Conservation (phyloP, 345 rosid genomes). For the Acer campestre region DNA sequence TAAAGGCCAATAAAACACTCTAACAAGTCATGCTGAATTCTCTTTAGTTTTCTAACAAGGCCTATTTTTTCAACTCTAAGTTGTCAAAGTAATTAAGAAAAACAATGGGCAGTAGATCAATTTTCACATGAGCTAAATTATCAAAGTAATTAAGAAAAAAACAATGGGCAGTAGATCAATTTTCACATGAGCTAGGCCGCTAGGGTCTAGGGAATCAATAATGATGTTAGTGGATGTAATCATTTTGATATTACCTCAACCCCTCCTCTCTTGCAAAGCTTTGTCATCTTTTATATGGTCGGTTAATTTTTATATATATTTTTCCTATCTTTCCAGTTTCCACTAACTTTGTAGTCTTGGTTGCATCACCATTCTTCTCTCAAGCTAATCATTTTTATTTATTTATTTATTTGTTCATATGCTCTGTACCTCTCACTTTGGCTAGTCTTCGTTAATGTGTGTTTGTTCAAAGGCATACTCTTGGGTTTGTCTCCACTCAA, state of each 20-base stretch:
- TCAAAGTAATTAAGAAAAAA: neutral
- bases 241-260: slow-evolving; percentile 13
- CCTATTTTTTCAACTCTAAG: neutral
- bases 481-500: neutral
- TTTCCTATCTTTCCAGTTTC: slow-evolving; percentile 7
- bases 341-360: slow-evolving; percentile 19
- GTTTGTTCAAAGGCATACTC: neutral
- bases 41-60: neutral
- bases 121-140: too few species aligned
- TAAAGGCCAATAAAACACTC: too few species aligned
- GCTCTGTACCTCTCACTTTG: neutral
- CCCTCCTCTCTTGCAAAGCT: neutral
- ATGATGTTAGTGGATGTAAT: slow-evolving; percentile 22
- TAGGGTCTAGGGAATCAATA: too few species aligned
- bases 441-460: neutral
- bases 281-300: neutral
- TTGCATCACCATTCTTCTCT: slow-evolving; percentile 4
- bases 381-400: neutral
- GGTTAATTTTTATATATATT: neutral
- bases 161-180: slow-evolving; percentile 9
- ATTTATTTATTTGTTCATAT: neutral
- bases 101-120: too few species aligned
- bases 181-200: slow-evolving; percentile 31
- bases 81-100: too few species aligned
- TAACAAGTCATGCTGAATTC: too few species aligned